Evolutionary conservation across 164 flowering plant species (phyloP), one percentile per base, ranked within the genome.

Genomic region (Chimonanthus salicifolius): DNA sequence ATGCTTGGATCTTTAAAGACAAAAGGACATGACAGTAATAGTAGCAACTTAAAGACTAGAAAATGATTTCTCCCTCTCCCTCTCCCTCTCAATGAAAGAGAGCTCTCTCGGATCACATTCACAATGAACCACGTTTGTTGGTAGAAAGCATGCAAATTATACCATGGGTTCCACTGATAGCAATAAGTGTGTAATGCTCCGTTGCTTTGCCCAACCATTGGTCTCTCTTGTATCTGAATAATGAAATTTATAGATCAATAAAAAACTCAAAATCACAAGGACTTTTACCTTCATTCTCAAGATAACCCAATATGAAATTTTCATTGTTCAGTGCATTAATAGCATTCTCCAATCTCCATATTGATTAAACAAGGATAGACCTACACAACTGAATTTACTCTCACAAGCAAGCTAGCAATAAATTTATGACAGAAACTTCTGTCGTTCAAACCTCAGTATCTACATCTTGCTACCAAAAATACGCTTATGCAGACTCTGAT

Each of bases 91-190:
- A 33, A 33, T 33, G 33, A 33, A 33, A 33, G 33, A 33, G 33
- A 33, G 33, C 33, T 33, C 33, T 33, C 33, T 33, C 0, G 33
- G 33, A 33, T 33, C 33, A 33, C 33, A 33, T 33, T 33, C 33
- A 33, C n/a, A 72, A 20, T 9, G 43, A 58, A 64, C 68, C 44
- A 4, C 63, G 58, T 69, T 77, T 54, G 33, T 33, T 0, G 3
- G 13, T 16, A 62, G 65, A 18, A 5, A 65, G 68, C 68, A 43
- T 44, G 16, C 45, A 10, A 45, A 44, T 43, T 16, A 44, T 83
- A 86, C 89, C 87, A 78, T 83, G 89, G 21, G 80, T 84, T 60
- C 89, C 89, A 79, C 86, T 78, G 46, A 86, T 77, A 79, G 89
- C 84, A 67, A 86, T 79, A 63, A 84, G 80, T 21, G 80, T 80